Evolutionary conservation across 371 early-diverging fungal species (phyloP).

Genomic region (Apophysomyces ossiformis): DNA sequence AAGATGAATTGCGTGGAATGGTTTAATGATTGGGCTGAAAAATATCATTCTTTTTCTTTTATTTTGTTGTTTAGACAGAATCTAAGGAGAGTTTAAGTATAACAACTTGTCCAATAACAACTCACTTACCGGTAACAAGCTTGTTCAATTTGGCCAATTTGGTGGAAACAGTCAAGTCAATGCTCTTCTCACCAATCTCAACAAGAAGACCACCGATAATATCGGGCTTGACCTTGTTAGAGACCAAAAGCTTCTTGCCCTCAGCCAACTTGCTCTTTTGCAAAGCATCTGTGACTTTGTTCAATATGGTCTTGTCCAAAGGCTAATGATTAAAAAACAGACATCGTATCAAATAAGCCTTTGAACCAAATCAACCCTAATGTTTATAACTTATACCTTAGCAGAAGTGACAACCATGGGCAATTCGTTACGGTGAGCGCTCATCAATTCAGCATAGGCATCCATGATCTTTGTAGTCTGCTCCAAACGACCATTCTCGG

Average conservation of each 20-base stretch:
- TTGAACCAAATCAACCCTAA: not conserved
- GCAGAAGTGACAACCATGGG: constrained; percentile 91
- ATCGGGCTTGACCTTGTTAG: constrained; percentile 93
- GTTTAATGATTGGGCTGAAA: no score
- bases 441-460: constrained; percentile 85
- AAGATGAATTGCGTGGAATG: no score
- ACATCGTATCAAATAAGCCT: not conserved
- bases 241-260: constrained; percentile 70
- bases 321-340: constrained; percentile 30
- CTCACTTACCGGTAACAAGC: constrained; percentile 66
- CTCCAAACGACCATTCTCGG: constrained; percentile 93
- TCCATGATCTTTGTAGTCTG: constrained; percentile 83
- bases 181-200: constrained; percentile 97
- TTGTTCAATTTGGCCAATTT: constrained; percentile 95
- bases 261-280: constrained; percentile 57
- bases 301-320: constrained; percentile 57
- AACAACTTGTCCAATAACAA: no score
- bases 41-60: no score
- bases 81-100: no score
- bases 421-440: constrained; percentile 92
- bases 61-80: no score
- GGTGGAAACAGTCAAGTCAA: constrained; percentile 95
- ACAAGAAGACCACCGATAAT: constrained; percentile 96
- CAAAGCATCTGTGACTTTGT: constrained; percentile 55
- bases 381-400: constrained; percentile 52